Percentiles rank a stretch among this genome's conserved stretches.
These are phyloP conservation scores for Vigna reflexopilosa DNA, from an alignment of 306 rosid genomes.

Conservation along the genomic window DNA sequence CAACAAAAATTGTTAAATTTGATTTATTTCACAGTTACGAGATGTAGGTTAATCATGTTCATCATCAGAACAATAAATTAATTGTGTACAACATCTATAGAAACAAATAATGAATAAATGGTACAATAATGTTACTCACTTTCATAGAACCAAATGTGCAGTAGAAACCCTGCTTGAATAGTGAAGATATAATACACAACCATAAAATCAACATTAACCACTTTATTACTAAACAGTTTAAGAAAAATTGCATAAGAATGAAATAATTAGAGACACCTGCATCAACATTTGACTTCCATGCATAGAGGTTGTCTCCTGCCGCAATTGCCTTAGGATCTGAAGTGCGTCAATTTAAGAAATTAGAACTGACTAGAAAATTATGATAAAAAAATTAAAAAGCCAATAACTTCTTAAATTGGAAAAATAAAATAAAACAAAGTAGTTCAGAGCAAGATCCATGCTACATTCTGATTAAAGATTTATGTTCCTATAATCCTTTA, in stretches of 20 bases:
- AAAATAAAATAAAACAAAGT: too few relatives aligned
- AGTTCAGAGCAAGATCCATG: too few relatives aligned
- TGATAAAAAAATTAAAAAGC: too few relatives aligned
- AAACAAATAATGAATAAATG: conserved; percentile 8
- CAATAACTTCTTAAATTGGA: too few relatives aligned
- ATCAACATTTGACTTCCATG: conserved; percentile 70
- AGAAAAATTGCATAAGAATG: conserved; percentile 7
- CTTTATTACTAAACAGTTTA: background rate
- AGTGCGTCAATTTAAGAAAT: background rate
- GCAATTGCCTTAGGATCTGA: conserved; percentile 80
- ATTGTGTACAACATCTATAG: background rate
- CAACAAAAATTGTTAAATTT: conserved; percentile 4
- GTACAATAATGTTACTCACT: conserved; percentile 2
- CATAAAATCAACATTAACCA: background rate
- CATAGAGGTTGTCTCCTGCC: conserved; percentile 91
- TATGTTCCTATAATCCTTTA: too few relatives aligned
- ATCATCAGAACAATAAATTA: conserved; percentile 1
- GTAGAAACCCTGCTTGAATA: conserved; percentile 22
- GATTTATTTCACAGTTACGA: background rate
- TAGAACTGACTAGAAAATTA: too few relatives aligned
- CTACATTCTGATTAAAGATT: too few relatives aligned
- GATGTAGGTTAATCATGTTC: background rate
- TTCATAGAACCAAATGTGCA: conserved; percentile 29
- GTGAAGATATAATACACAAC: conserved; percentile 22
- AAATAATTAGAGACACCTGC: conserved; percentile 65